Conservation (phyloP, 2,329 filamentous ascomycete genomes). For the Leptographium procerum region DNA sequence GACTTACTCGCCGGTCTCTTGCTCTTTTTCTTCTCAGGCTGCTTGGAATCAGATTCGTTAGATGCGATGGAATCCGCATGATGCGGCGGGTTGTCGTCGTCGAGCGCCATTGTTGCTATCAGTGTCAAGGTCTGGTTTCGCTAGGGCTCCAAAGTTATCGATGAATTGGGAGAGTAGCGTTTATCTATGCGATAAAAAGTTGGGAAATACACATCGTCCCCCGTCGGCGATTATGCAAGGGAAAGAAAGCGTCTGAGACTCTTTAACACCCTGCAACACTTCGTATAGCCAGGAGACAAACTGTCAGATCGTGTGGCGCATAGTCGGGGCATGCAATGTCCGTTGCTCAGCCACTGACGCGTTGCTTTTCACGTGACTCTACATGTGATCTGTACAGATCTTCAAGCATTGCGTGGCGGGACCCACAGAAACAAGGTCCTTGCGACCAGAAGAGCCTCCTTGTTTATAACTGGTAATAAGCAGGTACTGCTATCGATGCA, state of each 20-base stretch:
- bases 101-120: slow-evolving; percentile 26
- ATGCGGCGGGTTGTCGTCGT: slow-evolving; percentile 13
- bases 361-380: not conserved
- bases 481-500: too few relatives aligned
- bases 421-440: not conserved
- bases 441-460: not conserved
- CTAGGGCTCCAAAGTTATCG: not conserved
- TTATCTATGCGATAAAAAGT: not conserved
- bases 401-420: not conserved
- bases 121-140: not conserved
- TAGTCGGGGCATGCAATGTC: not conserved
- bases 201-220: not conserved
- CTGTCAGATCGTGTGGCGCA: slow-evolving; percentile 2
- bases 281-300: not conserved
- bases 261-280: not conserved
- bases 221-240: not conserved
- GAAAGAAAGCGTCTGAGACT: not conserved
- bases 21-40: slow-evolving; percentile 74
- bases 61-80: slow-evolving; percentile 43
- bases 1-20: slow-evolving; percentile 75
- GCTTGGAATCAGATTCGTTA: slow-evolving; percentile 37
- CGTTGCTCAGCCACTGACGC: slow-evolving; percentile 7
- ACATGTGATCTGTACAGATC: not conserved
- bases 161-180: not conserved
- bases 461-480: not conserved